Evolutionary conservation across 441 rosid species (phyloP).

Genomic region (Pelargonium fulgidum): DNA sequence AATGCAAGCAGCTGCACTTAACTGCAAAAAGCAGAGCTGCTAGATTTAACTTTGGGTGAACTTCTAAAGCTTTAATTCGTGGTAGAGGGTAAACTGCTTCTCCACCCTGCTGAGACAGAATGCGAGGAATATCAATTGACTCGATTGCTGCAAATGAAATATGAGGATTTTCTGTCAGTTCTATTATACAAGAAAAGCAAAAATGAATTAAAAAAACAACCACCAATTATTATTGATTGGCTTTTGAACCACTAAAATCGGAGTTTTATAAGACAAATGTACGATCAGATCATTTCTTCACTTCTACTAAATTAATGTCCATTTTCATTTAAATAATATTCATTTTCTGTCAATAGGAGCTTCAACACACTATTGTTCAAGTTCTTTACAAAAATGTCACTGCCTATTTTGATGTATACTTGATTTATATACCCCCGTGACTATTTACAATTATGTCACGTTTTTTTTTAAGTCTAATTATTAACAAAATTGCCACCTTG

Average conservation of each 20-base stretch:
- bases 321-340: too few relatives aligned
- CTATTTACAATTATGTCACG: background rate
- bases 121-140: constrained; percentile 74
- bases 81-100: constrained; percentile 98
- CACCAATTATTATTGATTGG: too few relatives aligned
- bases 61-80: constrained; percentile 72
- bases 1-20: constrained; percentile 25
- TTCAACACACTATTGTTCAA: too few relatives aligned
- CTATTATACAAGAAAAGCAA: background rate
- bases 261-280: too few relatives aligned
- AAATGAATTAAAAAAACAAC: background rate
- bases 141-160: constrained; percentile 69
- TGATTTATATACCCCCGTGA: background rate
- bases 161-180: constrained; percentile 20
- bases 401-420: too few relatives aligned
- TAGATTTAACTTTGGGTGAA: constrained; percentile 87
- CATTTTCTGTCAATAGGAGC: too few relatives aligned
- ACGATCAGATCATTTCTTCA: too few relatives aligned
- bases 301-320: too few relatives aligned
- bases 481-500: background rate
- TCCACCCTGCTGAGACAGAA: constrained; percentile 94
- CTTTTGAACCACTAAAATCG: too few relatives aligned
- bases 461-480: background rate
- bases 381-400: too few relatives aligned
- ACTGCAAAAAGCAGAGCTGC: constrained; percentile 91